These are phyloP conservation scores for Ceraceosorus guamensis DNA, from an alignment of 1,284 basidiomycete genomes.

Conservation along the genomic window DNA sequence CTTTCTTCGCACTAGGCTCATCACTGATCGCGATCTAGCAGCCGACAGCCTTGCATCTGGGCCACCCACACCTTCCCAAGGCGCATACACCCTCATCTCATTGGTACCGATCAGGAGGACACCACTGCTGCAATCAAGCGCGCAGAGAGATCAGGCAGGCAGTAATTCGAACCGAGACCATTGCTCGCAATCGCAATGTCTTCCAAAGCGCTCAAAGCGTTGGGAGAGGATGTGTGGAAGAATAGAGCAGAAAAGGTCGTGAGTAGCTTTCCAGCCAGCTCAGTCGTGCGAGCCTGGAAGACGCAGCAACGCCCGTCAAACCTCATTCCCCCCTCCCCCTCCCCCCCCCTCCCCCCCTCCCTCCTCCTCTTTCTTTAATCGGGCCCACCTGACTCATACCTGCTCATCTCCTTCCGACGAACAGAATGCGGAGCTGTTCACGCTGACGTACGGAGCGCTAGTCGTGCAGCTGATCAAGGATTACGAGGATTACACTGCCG, in stretches of 20 bases:
- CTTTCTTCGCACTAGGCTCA: too few species aligned
- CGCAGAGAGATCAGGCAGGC: too few species aligned
- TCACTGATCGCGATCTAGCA: too few species aligned
- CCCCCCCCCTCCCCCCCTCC: background rate
- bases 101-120: too few species aligned
- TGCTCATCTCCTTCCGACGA: background rate
- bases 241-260: slow-evolving; percentile 48
- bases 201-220: slow-evolving; percentile 39
- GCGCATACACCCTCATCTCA: too few species aligned
- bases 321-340: background rate
- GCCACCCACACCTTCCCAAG: too few species aligned
- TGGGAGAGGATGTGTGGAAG: slow-evolving; percentile 46
- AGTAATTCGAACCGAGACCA: too few species aligned
- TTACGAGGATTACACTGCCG: slow-evolving; percentile 90
- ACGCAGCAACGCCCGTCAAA: too few species aligned
- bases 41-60: too few species aligned
- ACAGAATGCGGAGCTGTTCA: slow-evolving; percentile 85
- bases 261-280: slow-evolving; percentile 7
- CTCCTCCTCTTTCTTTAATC: background rate
- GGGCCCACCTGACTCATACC: background rate
- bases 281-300: too few species aligned
- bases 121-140: too few species aligned
- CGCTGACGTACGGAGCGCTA: slow-evolving; percentile 90
- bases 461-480: slow-evolving; percentile 98
- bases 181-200: too few species aligned